Evolutionary conservation across 2,329 filamentous ascomycete genomes (phyloP), one percentile per base, ranked within the genome.

Genomic region (Elsinoe australis): DNA sequence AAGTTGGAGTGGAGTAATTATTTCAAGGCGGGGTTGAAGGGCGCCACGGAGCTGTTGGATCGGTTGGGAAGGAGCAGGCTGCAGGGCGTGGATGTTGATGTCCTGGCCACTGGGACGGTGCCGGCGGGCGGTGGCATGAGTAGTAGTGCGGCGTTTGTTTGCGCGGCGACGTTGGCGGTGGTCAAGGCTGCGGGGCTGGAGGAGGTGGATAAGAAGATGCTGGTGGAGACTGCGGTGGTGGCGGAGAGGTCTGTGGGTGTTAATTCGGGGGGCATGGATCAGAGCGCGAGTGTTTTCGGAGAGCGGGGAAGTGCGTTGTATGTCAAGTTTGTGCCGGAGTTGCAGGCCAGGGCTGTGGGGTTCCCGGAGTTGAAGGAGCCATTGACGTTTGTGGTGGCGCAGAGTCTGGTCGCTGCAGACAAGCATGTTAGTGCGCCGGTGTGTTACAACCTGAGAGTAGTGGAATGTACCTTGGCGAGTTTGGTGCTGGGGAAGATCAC

Each of bases 231-330:
- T 45, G 89, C 92, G 17, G 90, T 98, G 56, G 87, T 95, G 29
- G 94, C 88, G 36, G 92, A 98, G 70, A 80, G 92, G 49, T 83
- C 85, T 12, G 92, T 96, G 3, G 92, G 92, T 45, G 92, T 98
- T 58, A 96, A 96, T 69, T 94, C 88, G 4, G 92, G 92, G 65
- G 92, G 89, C 49, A 96, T 98, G 92, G 92, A 98, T 62, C 92
- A 98, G 70, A 83, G 88, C 10, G 92, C 92, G 26, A 96, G 90
- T 0, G 90, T 98, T 54, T 92, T 98, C 67, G 90, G 88, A 0
- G 76, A 87, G 59, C 81, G 82, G 55, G 89, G 87, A 44, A 86
- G 85, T 31, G 88, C 92, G 7, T 78, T 95, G 34, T 89, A 94
- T 62, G 90, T 95, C 51, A 85, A 83, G 7, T 98, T 98, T 70